Base-by-base conservation (phyloP, 2,329 filamentous ascomycete genomes). In the Colletotrichum agaves region DNA sequence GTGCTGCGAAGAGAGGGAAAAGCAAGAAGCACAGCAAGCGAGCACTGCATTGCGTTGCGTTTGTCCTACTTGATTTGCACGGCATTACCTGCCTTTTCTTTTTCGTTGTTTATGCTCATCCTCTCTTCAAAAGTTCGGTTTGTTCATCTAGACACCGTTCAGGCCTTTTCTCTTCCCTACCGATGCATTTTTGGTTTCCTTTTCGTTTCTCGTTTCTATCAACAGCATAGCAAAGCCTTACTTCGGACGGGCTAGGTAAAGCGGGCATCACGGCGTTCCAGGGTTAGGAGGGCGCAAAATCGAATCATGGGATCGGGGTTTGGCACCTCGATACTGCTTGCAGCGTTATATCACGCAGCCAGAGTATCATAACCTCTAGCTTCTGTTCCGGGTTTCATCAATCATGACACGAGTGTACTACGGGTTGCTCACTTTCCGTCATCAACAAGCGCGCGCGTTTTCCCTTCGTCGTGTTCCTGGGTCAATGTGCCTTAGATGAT, bases 21-120 rank as follows among this genome's bases (percentile, higher is more conserved):
- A 43, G 23, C 19, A 43, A 52, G 56, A 62, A 43, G 49, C 65
- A 68, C 53, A 60, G 65, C 65, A 47, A 68, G 65, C 65, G 65
- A 65, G 65, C 61, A 53, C 37, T 63, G 64, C 52, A 53, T 37
- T 63, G 64, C 46, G 47, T 47, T 63, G 37, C 53, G 50, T 53
- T 5, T 19, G 31, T 52, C n/a, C n/a, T 31, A n/a, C 41, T 19
- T 21, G 53, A 21, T 27, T 33, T 12, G 49, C 17, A 53, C 49
- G 39, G 33, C 50, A 39, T 47, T 41, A n/a, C 33, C 23, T 23
- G 11, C 23, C 19, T 12, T 50, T 43, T n/a, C n/a, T 47, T n/a
- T 12, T 37, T n/a, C 2, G 3, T 49, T 10, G 10, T 31, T 62
- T n/a, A 11, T 31, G 6, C 27, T 27, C 33, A 13, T 23, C 27